A percentile compares a stretch with the other conserved stretches of the same genome.
Evolutionary conservation across 306 rosid species (phyloP).

Genomic region (Acacia crassicarpa): DNA sequence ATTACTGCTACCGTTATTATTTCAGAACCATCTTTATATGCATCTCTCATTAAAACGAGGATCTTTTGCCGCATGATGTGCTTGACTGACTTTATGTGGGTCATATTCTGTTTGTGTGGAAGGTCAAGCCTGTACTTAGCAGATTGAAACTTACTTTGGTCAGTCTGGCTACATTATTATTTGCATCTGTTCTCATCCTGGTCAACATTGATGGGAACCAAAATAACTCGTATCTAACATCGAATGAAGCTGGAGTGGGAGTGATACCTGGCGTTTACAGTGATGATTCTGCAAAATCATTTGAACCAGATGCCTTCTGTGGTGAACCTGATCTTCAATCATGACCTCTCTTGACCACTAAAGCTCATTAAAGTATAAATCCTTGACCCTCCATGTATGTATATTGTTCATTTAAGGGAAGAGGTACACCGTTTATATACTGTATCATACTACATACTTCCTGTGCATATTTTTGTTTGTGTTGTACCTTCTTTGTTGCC

Average conservation of each 20-base stretch:
- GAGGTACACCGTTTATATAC: not conserved
- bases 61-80: slow-evolving; percentile 3
- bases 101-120: slow-evolving; percentile 28
- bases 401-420: slow-evolving; percentile 8
- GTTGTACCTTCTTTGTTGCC: not conserved
- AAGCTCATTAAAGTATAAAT: not conserved
- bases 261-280: slow-evolving; percentile 83
- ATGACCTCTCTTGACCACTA: slow-evolving; percentile 16
- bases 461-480: slow-evolving; percentile 31
- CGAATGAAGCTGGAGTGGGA: slow-evolving; percentile 46
- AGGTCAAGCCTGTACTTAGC: slow-evolving; percentile 90
- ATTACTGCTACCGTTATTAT: not conserved
- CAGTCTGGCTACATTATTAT: slow-evolving; percentile 55
- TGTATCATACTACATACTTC: not conserved
- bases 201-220: slow-evolving; percentile 60
- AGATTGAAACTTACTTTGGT: slow-evolving; percentile 79
- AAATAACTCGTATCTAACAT: slow-evolving; percentile 28
- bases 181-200: slow-evolving; percentile 53
- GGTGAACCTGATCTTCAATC: slow-evolving; percentile 65
- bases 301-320: slow-evolving; percentile 96
- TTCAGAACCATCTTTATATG: not conserved
- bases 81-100: not conserved
- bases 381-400: slow-evolving; percentile 27
- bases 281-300: slow-evolving; percentile 86
- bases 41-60: not conserved